Conservation (phyloP, 1,284 basidiomycete species). For the Heterobasidion irregulare region DNA sequence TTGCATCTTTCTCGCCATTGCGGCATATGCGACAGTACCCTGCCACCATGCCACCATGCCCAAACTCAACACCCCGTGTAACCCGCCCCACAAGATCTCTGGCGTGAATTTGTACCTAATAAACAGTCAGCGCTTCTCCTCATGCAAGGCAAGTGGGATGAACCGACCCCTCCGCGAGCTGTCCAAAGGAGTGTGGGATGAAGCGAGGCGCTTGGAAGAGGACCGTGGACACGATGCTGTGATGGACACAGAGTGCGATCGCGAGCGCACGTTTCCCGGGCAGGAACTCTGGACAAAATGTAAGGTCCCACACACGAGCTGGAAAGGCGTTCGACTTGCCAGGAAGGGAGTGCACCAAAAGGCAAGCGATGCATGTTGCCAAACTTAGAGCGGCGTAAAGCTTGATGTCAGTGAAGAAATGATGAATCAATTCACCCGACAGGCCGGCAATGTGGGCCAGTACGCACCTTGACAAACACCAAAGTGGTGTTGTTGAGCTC, state of each 20-base stretch:
- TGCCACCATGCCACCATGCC: slow-evolving; percentile 73
- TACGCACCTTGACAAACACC: slow-evolving; percentile 59
- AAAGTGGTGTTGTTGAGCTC: slow-evolving; percentile 75
- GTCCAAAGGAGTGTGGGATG: slow-evolving; percentile 65
- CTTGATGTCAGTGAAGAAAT: slow-evolving; percentile 22
- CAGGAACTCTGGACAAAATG: slow-evolving; percentile 53
- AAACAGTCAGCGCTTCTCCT: neutral
- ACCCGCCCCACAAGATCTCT: slow-evolving; percentile 56
- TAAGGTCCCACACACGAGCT: neutral
- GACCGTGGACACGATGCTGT: slow-evolving; percentile 64
- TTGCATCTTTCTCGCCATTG: neutral
- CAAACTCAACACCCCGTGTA: slow-evolving; percentile 61
- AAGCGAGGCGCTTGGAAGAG: slow-evolving; percentile 72
- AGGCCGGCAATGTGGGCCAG: neutral
- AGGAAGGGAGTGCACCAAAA: slow-evolving; percentile 59
- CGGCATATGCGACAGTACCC: slow-evolving; percentile 32
- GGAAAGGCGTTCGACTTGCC: slow-evolving; percentile 28
- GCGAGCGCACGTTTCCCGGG: slow-evolving; percentile 80
- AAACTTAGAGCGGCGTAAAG: slow-evolving; percentile 55
- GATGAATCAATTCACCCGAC: neutral
- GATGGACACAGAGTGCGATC: slow-evolving; percentile 69
- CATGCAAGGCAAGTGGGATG: neutral
- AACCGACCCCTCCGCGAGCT: slow-evolving; percentile 50
- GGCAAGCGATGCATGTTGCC: slow-evolving; percentile 46
- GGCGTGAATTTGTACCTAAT: slow-evolving; percentile 53